Conservation (phyloP, 169 alveolate species). For the Plasmodium sp. region DNA sequence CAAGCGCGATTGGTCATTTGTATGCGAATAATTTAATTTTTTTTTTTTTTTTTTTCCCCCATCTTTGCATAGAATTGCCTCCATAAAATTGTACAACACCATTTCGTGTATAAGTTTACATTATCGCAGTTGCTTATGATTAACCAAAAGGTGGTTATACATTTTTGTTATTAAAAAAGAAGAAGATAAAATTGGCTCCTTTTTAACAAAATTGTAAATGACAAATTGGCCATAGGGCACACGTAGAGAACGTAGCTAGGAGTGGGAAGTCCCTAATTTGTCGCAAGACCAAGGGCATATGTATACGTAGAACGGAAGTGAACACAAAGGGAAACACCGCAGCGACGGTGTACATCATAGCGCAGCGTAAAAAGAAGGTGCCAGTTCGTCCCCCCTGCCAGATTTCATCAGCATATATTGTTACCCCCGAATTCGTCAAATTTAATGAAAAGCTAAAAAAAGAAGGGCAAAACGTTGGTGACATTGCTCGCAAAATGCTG, state of each 20-base stretch:
- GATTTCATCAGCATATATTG: not conserved
- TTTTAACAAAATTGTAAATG: not conserved
- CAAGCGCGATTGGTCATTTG: not conserved
- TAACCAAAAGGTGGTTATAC: not conserved
- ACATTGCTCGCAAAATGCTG: constrained; percentile 15
- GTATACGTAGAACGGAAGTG: not conserved
- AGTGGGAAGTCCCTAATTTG: not conserved
- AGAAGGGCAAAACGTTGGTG: not conserved
- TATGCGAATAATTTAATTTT: not conserved
- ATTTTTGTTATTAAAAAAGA: not conserved
- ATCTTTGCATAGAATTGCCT: not conserved
- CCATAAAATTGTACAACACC: not conserved
- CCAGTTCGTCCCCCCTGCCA: not conserved
- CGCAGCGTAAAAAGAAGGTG: not conserved
- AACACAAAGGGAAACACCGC: not conserved
- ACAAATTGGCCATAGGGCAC: not conserved
- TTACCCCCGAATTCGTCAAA: not conserved
- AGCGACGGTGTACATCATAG: not conserved
- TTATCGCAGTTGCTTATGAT: not conserved
- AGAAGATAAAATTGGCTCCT: not conserved
- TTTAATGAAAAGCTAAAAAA: constrained; percentile 19
- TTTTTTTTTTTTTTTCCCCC: not conserved
- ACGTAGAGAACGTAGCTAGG: not conserved
- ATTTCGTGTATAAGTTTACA: not conserved
- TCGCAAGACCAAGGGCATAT: not conserved